Evolutionary conservation across 805 yeast genomes (phyloP).

Genomic region (Ogataea minuta): DNA sequence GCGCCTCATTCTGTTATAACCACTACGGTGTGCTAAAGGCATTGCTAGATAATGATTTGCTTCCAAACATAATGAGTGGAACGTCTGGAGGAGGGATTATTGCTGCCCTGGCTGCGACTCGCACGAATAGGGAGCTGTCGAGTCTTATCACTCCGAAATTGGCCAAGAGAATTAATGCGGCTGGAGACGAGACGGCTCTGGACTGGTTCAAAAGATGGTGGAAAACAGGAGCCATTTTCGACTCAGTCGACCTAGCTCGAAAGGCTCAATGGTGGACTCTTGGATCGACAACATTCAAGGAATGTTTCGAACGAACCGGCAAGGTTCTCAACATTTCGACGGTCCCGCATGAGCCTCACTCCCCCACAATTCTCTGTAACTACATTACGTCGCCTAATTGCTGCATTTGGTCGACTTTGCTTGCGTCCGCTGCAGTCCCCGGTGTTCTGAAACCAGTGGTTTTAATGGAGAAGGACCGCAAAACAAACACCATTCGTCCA

Average conservation of each 20-base stretch:
- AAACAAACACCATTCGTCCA: constrained; percentile 47
- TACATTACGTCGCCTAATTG: constrained; percentile 77
- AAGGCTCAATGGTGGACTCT: constrained; percentile 66
- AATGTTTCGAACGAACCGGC: constrained; percentile 67
- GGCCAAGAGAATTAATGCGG: constrained; percentile 64
- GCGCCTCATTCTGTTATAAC: constrained; percentile 74
- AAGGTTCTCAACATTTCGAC: constrained; percentile 69
- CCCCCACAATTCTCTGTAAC: constrained; percentile 77
- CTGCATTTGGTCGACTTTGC: constrained; percentile 73
- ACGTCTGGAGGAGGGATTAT: constrained; percentile 81
- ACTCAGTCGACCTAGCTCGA: constrained; percentile 70
- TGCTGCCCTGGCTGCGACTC: constrained; percentile 68
- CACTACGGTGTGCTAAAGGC: constrained; percentile 79
- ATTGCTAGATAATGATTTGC: constrained; percentile 58
- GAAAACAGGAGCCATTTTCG: constrained; percentile 77
- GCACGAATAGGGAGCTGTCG: constrained; percentile 65
- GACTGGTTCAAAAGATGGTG: constrained; percentile 65
- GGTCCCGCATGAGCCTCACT: constrained; percentile 78
- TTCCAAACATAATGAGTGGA: constrained; percentile 71
- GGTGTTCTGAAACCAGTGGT: constrained; percentile 80
- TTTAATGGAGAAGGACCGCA: constrained; percentile 54
- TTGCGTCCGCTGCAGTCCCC: constrained; percentile 82
- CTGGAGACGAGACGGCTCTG: constrained; percentile 56
- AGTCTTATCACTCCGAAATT: constrained; percentile 57
- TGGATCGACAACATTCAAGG: constrained; percentile 71